Evolutionary conservation across 1,284 basidiomycete genomes (phyloP), one percentile per base, ranked within the genome.

Genomic region (Sparassis latifolia): DNA sequence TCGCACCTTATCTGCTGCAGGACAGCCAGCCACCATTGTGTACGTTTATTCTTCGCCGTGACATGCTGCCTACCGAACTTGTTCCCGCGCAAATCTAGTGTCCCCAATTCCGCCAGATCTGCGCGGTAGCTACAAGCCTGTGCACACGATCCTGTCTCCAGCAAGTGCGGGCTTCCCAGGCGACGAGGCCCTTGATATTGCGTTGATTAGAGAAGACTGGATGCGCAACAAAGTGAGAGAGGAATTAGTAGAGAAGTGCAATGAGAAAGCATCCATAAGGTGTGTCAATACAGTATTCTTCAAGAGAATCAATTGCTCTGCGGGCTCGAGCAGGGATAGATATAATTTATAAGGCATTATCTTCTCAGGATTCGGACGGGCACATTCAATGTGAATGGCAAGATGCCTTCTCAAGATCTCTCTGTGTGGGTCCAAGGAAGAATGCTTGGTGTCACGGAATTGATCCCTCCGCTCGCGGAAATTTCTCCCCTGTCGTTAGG

Each of bases 361-460:
- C 12, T 33, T 6, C 10, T 35, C 53, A 84, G 81, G 41, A 61
- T 90, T 47, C 79, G 85, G 2, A 55, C 87, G 12, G 86, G 87
- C 12, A 86, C 84, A 2, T 90, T 89, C 69, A 90, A 90, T 57
- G 87, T 89, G 41, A 88, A 89, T 57, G 87, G 85, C 0, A 82
- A 81, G 58, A 55, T 76, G 35, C 86, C 87, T 2, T 79, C 83
- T 5, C 84, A 88, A 56, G 83, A 87, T 58, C 66, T 89, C 5
- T 70, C 71, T 20, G 58, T 70, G 1, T 82, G 80, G 78, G 59
- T 81, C 7, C 58, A 69, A 46, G 55, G 66, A 37, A 44, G n/a
- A 30, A 41, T 42, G 29, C 33, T 42, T 47, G 54, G 50, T 33
- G 40, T 39, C 29, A 42, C 56, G 10, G 58, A 63, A 50, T 60